A percentile compares a stretch with the other conserved stretches of the same genome.
phyloP scores from a whole-genome alignment of 2,329 filamentous ascomycete species.

The Apiospora sp. region DNA sequence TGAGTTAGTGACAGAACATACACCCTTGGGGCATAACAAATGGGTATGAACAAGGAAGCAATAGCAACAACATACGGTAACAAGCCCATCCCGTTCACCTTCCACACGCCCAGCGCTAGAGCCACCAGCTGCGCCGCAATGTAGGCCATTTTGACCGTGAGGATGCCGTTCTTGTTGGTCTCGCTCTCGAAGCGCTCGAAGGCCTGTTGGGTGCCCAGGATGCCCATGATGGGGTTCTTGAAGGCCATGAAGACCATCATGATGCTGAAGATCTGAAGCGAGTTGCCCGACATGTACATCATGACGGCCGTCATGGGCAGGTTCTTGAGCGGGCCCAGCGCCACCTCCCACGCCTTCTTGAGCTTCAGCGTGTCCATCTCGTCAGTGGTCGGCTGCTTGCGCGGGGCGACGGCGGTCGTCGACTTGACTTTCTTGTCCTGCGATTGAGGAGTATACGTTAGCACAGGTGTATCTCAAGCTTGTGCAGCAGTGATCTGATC shows the following conservation, averaged over 20 bases:
- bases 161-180: slow-evolving; percentile 74
- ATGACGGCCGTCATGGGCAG: slow-evolving; percentile 98
- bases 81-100: slow-evolving; percentile 94
- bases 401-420: slow-evolving; percentile 54
- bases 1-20: slow-evolving; percentile 38
- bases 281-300: slow-evolving; percentile 99
- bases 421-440: slow-evolving; percentile 56
- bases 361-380: slow-evolving; percentile 96
- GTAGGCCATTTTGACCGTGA: slow-evolving; percentile 88
- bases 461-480: background rate
- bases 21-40: background rate
- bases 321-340: slow-evolving; percentile 90
- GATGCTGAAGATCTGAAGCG: slow-evolving; percentile 97
- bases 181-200: slow-evolving; percentile 92
- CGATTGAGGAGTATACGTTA: slow-evolving; percentile 1
- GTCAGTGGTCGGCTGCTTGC: slow-evolving; percentile 75
- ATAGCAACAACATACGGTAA: slow-evolving; percentile 72
- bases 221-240: slow-evolving; percentile 90
- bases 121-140: slow-evolving; percentile 86
- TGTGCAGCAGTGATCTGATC: no score
- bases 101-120: slow-evolving; percentile 89
- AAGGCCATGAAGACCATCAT: slow-evolving; percentile 99
- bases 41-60: background rate
- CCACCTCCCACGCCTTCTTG: slow-evolving; percentile 99
- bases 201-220: slow-evolving; percentile 83